Evolutionary conservation across 805 yeast species (phyloP), one percentile per base, ranked within the genome.

Genomic region (Maudiozyma bulderi): DNA sequence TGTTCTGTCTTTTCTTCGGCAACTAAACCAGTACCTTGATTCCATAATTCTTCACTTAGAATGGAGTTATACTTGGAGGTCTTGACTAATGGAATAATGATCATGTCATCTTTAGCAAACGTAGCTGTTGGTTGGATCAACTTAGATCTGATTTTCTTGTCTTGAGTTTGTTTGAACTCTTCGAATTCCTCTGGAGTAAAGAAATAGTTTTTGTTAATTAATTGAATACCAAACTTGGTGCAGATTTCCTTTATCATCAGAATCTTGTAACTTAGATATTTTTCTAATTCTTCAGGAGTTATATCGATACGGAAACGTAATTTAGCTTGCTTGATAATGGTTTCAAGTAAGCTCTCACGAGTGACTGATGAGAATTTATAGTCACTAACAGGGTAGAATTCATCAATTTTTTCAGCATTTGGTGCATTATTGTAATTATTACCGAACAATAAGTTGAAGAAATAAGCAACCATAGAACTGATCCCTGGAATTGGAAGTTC

Each of bases 191-290:
- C 79, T 43, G 62, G 61, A 34, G 78, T 72, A 59, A 66, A 71
- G 55, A 56, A 66, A 51, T 70, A 68, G 28, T 62, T 61, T 52
- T 68, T 67, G 53, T 68, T 72, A 52, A 72, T 68, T 86, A 95
- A 83, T 71, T 93, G 99, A 47, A 91, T 78, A 68, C 98, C 98
- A 57, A 82, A 78, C 67, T 86, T 84, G 47, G 72, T 58, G 9
- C 96, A 81, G 54, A 89, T 73, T 55, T 82, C 85, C 68, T 90
- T 81, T 58, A 87, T 71, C 41, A 84, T 60, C 35, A 63, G 52
- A 35, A 66, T 54, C 46, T 76, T 79, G 3, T 72, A 65, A 31
- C 62, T 64, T 37, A 76, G 52, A 14, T 61, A 54, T 1, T 65
- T 57, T 10, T 55, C 50, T 33, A 66, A 46, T 84, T 87, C 83